phyloP scores from a whole-genome alignment of 208 protist species.

The Leishmania major region DNA sequence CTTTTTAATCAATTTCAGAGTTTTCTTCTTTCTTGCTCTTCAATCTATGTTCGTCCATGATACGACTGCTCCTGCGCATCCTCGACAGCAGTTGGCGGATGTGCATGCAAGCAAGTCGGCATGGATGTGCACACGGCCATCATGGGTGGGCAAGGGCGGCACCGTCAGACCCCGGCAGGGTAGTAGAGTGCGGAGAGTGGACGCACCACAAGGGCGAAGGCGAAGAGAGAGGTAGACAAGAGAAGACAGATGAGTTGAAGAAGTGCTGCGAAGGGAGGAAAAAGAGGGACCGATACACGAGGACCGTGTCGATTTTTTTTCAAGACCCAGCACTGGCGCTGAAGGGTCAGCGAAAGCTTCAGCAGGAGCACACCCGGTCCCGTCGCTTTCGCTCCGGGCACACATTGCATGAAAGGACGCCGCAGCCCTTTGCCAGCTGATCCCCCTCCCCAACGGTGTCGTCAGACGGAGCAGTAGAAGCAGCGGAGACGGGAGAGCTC shows the following conservation, averaged over 20 bases:
- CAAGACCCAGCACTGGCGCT: neutral
- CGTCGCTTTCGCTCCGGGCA: neutral
- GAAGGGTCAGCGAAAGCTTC: neutral
- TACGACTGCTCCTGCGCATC: neutral
- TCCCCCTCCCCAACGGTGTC: neutral
- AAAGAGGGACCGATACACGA: neutral
- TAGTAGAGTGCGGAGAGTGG: neutral
- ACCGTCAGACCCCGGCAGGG: neutral
- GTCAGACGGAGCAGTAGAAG: neutral
- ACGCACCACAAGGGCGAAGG: neutral
- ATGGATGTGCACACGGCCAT: neutral
- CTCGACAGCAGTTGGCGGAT: neutral
- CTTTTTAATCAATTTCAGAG: too few species aligned
- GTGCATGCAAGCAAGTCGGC: neutral
- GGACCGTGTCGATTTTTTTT: neutral
- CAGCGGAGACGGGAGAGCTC: neutral
- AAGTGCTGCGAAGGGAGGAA: neutral
- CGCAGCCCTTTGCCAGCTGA: neutral
- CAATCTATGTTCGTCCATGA: neutral
- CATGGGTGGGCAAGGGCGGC: neutral
- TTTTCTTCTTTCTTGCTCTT: neutral
- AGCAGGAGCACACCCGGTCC: neutral
- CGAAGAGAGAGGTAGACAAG: neutral
- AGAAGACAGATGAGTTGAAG: neutral
- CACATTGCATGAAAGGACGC: neutral